Percentiles rank a stretch among this genome's conserved stretches.
Evolutionary conservation across 2,329 filamentous ascomycete genomes (phyloP).

Genomic region (Paraconiothyrium brasiliense): DNA sequence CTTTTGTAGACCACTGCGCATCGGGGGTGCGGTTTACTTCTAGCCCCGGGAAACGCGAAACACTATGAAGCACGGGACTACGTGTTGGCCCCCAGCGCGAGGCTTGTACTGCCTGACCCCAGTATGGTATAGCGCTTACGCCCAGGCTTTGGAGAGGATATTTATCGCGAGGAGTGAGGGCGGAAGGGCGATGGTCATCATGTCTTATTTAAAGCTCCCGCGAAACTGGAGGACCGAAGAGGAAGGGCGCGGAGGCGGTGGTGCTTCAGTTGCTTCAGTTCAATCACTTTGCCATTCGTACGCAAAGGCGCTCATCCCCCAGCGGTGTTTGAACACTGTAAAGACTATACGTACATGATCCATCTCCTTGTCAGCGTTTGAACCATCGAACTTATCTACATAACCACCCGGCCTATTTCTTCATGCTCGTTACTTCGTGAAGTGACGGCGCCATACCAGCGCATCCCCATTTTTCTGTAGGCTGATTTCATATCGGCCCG

Average conservation of each 20-base stretch:
- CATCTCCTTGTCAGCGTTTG: neutral
- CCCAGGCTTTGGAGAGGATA: neutral
- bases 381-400: neutral
- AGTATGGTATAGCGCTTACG: conserved; percentile 6
- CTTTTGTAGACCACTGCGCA: conserved; percentile 2
- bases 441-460: neutral
- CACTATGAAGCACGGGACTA: conserved; percentile 9
- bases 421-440: neutral
- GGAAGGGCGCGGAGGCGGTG: neutral
- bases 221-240: too few species aligned
- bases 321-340: too few species aligned
- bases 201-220: neutral
- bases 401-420: too few species aligned
- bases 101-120: neutral
- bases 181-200: conserved; percentile 1
- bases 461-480: neutral
- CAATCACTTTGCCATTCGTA: too few species aligned
- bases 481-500: neutral
- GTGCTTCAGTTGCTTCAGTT: too few species aligned
- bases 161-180: neutral
- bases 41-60: neutral
- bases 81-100: conserved; percentile 12
- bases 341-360: neutral
- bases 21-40: neutral
- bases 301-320: neutral